Base-by-base conservation (phyloP, 169 alveolate genomes). In the Cryptosporidium xiaoi region DNA sequence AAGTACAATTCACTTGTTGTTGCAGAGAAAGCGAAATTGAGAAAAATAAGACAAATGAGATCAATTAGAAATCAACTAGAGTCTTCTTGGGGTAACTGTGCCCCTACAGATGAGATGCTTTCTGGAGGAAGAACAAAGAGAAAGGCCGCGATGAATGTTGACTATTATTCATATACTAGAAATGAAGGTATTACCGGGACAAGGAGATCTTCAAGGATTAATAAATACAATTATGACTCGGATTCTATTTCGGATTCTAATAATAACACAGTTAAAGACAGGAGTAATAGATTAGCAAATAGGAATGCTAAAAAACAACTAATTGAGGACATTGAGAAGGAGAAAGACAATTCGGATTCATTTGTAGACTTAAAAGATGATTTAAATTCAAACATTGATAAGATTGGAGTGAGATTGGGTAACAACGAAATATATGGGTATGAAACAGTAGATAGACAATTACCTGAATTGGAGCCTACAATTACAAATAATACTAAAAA, bases 11-110 rank as follows among this genome's bases (percentile, higher is more conserved):
- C 71, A 10, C n/a, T 77, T 4, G 50, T 77, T 33, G 69, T 62
- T 44, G 85, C 85, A 29, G 85, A 77, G 62, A 77, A 77, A 66
- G 85, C 85, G 24, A 77, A 77, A 44, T 33, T 77, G 29, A 56
- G 85, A 66, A 77, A 62, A 51, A 77, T 77, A 34, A 56, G 85
- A 12, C 85, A 77, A 77, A 77, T 77, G 85, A 56, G 71, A 48
- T 77, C 85, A 16, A 77, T 77, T 16, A 58, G 85, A 31, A 77
- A 77, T 66, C 85, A 77, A 31, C 50, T 77, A 3, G 85, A 77
- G 36, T 77, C 85, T 34, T 77, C 85, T 12, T 77, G 85, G 85
- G 85, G 85, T 5, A 77, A 77, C 36, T 77, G 85, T 44, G 85
- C 85, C 15, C 85, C 85, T 15, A 77, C 85, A 27, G 85, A 77